Conservation (phyloP, 1,284 basidiomycete genomes). For the Fomitopsis betulina region DNA sequence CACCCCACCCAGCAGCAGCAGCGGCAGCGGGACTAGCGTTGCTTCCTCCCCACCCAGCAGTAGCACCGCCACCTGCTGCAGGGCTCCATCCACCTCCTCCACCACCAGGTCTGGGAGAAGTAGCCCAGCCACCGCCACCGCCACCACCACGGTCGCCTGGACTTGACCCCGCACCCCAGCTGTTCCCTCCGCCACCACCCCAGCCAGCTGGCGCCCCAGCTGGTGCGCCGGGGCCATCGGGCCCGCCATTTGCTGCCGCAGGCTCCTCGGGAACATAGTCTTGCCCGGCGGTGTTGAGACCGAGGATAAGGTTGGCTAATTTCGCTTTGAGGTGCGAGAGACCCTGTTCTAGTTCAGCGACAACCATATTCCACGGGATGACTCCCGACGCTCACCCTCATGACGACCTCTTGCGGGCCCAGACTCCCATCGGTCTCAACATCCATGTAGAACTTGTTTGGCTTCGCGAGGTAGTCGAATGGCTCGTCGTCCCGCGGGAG, state of each 20-base stretch:
- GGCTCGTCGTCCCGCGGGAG: conserved; percentile 71
- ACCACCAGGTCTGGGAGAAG: conserved; percentile 16
- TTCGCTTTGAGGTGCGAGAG: conserved; percentile 79
- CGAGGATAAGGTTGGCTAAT: conserved; percentile 75
- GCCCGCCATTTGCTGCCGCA: conserved; percentile 15
- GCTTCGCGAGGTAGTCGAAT: conserved; percentile 86
- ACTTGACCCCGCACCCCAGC: conserved; percentile 10
- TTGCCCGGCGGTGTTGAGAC: conserved; percentile 41
- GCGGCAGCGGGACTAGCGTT: background rate
- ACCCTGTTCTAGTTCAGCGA: conserved; percentile 42
- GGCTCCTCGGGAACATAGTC: conserved; percentile 44
- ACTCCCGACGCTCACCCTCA: conserved; percentile 51
- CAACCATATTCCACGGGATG: background rate
- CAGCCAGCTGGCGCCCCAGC: conserved; percentile 12
- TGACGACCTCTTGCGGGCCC: conserved; percentile 83
- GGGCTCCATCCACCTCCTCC: background rate
- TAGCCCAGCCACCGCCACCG: conserved; percentile 35
- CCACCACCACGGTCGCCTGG: conserved; percentile 18
- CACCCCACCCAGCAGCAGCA: background rate
- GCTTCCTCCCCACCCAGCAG: background rate
- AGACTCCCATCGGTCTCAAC: conserved; percentile 91
- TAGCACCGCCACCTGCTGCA: background rate
- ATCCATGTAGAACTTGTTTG: conserved; percentile 86
- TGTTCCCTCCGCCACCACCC: conserved; percentile 4
- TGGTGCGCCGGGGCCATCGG: conserved; percentile 15